Evolutionary conservation across 352 stramenopile species (phyloP).

Genomic region (Globisporangium nunn): DNA sequence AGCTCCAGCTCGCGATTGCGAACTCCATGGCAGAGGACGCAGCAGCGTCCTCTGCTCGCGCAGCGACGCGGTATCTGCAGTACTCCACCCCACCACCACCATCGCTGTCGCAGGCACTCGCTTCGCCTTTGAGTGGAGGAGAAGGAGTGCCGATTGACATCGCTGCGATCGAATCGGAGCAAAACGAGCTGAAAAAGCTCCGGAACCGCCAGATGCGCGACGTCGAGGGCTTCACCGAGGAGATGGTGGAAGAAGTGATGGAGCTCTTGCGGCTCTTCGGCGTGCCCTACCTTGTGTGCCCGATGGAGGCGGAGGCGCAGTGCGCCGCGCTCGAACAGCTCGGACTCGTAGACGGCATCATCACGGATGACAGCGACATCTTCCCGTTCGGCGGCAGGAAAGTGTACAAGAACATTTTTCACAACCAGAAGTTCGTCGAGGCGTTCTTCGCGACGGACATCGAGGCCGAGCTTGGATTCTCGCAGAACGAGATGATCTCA

Average conservation of each 20-base stretch:
- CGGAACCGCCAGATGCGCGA: slow-evolving; percentile 82
- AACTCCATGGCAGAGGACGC: slow-evolving; percentile 27
- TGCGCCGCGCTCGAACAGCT: slow-evolving; percentile 94
- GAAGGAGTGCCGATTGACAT: slow-evolving; percentile 14
- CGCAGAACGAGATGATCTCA: slow-evolving; percentile 87
- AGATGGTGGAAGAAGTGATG: slow-evolving; percentile 98
- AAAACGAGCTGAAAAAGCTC: slow-evolving; percentile 69
- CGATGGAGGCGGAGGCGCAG: slow-evolving; percentile 98
- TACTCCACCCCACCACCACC: slow-evolving; percentile 20
- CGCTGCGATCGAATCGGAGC: slow-evolving; percentile 38
- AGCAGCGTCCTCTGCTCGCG: slow-evolving; percentile 6
- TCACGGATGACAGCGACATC: slow-evolving; percentile 97
- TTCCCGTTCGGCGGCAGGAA: slow-evolving; percentile 91
- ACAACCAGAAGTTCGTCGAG: slow-evolving; percentile 98
- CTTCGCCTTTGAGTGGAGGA: background rate
- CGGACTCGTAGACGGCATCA: slow-evolving; percentile 96
- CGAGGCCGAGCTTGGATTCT: slow-evolving; percentile 89
- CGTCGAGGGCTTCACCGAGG: slow-evolving; percentile 92
- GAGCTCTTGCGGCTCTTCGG: slow-evolving; percentile 95
- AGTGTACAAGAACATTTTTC: slow-evolving; percentile 99
- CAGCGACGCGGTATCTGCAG: slow-evolving; percentile 34
- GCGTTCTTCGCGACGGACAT: slow-evolving; percentile 93
- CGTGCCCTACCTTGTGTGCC: slow-evolving; percentile 98
- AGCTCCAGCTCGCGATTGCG: slow-evolving; percentile 24
- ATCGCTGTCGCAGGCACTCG: background rate